phyloP scores from a whole-genome alignment of 129 eudicot genomes.

The Escallonia herrerae region DNA sequence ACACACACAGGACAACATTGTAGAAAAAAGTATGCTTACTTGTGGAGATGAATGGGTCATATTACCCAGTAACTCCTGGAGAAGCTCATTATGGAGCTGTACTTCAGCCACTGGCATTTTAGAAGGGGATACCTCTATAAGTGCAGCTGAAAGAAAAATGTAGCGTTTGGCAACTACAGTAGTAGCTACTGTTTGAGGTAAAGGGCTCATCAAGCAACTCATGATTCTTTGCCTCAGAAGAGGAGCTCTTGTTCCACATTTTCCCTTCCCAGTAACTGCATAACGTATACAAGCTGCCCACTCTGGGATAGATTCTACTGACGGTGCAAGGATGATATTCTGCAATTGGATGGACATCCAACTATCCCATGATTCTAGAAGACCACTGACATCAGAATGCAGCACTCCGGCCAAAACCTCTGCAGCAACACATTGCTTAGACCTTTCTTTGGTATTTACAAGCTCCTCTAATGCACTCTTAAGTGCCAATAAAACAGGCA shows the following conservation, averaged over 20 bases:
- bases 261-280: constrained; percentile 97
- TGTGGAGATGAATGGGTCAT: constrained; percentile 97
- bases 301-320: constrained; percentile 90
- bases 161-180: constrained; percentile 90
- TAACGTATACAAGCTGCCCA: constrained; percentile 94
- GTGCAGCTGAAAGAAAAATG: constrained; percentile 78
- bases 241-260: constrained; percentile 72
- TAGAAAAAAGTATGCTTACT: constrained; percentile 32
- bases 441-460: constrained; percentile 76
- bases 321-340: constrained; percentile 71
- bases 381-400: constrained; percentile 88
- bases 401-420: constrained; percentile 91
- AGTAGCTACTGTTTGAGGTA: constrained; percentile 69
- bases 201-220: constrained; percentile 66
- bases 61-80: constrained; percentile 67
- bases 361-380: constrained; percentile 82
- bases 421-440: constrained; percentile 97
- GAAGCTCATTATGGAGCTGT: constrained; percentile 58
- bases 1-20: background rate
- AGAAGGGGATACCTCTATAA: constrained; percentile 78
- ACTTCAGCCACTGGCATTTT: constrained; percentile 65
- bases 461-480: constrained; percentile 62
- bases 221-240: constrained; percentile 66
- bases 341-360: constrained; percentile 73
- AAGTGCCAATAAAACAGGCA: constrained; percentile 56